Evolutionary conservation across 345 rosid genomes (phyloP).

Genomic region (Salix arbutifolia): DNA sequence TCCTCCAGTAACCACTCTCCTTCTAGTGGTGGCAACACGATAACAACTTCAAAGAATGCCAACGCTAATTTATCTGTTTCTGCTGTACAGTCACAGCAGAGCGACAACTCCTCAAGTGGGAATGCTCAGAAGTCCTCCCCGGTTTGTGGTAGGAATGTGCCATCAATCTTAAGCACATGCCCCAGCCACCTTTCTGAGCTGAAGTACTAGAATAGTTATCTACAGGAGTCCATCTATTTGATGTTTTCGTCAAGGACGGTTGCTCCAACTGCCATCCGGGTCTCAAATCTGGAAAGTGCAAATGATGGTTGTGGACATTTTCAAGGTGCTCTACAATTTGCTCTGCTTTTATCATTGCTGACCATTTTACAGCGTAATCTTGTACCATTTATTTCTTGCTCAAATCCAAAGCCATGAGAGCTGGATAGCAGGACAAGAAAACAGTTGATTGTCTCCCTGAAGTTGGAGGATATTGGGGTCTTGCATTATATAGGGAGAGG

Average conservation of each 20-base stretch:
- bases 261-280: neutral
- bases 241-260: neutral
- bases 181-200: slow-evolving; percentile 49
- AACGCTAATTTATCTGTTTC: slow-evolving; percentile 29
- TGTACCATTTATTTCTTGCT: neutral
- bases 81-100: slow-evolving; percentile 27
- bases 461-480: neutral
- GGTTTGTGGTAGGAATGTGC: slow-evolving; percentile 59
- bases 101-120: slow-evolving; percentile 29
- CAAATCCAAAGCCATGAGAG: neutral
- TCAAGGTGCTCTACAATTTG: neutral
- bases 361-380: neutral
- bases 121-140: slow-evolving; percentile 45
- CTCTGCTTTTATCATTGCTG: neutral
- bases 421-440: neutral
- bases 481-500: neutral
- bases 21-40: slow-evolving; percentile 26
- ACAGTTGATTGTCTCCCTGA: neutral
- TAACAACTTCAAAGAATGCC: slow-evolving; percentile 25
- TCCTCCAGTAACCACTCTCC: slow-evolving; percentile 27
- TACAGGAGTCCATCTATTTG: neutral
- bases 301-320: neutral
- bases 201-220: slow-evolving; percentile 29
- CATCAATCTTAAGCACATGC: slow-evolving; percentile 41
- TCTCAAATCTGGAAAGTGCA: neutral